A percentile compares a stretch with the other conserved stretches of the same genome.
Evolutionary conservation across 1,139 yeast genomes (phyloP).

Genomic region (Spencermartinsiella ligniputridi): DNA sequence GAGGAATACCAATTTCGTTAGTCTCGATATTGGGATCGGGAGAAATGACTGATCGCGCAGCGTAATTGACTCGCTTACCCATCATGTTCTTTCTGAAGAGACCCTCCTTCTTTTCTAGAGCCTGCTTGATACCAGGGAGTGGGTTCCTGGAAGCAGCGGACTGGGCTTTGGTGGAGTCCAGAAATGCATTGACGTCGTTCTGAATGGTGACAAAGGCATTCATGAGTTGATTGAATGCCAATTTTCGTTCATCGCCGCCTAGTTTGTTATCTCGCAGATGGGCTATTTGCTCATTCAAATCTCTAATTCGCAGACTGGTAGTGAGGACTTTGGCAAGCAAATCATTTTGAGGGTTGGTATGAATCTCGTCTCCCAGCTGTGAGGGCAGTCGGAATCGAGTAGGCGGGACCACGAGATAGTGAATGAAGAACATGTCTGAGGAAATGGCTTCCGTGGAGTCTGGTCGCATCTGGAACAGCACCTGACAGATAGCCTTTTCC

Average conservation of each 20-base stretch:
- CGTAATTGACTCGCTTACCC: constrained; percentile 99
- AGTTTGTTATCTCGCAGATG: constrained; percentile 51
- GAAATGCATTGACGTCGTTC: constrained; percentile 89
- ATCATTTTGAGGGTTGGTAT: constrained; percentile 92
- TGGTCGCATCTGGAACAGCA: constrained; percentile 77
- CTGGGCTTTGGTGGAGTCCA: constrained; percentile 89
- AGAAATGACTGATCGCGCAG: constrained; percentile 98
- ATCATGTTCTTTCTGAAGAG: constrained; percentile 98
- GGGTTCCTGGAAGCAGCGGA: constrained; percentile 59
- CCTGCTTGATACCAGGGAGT: constrained; percentile 95
- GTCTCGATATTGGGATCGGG: constrained; percentile 99
- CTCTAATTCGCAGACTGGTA: constrained; percentile 79
- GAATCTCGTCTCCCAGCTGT: constrained; percentile 94
- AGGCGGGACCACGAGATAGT: constrained; percentile 87
- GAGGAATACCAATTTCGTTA: constrained; percentile 97
- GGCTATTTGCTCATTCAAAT: constrained; percentile 66
- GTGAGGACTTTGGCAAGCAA: constrained; percentile 72
- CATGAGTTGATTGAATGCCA: constrained; percentile 84
- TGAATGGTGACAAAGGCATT: constrained; percentile 92
- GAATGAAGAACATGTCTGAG: constrained; percentile 90
- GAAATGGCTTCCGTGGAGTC: constrained; percentile 45
- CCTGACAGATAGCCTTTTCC: constrained; percentile 43
- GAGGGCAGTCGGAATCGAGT: constrained; percentile 95
- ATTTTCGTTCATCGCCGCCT: constrained; percentile 65
- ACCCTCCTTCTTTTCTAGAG: constrained; percentile 97